Conservation (phyloP, 2,329 filamentous ascomycete genomes). For the Botrytis fabae region DNA sequence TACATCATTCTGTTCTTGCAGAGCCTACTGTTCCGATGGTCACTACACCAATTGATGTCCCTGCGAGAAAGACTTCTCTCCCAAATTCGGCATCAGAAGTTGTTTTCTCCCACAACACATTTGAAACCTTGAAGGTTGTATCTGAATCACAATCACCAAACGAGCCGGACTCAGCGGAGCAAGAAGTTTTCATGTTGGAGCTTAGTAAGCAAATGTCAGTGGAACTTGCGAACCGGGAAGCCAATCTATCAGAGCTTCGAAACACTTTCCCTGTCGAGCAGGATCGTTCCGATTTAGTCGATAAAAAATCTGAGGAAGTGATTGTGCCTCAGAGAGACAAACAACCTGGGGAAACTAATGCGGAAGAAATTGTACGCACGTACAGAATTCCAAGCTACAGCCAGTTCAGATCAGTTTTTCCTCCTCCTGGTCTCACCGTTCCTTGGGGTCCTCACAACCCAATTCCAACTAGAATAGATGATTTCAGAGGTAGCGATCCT, state of each 20-base stretch:
- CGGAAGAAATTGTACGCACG: not conserved
- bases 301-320: not conserved
- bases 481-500: not conserved
- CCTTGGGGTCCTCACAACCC: not conserved
- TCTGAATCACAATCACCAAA: too few relatives aligned
- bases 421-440: not conserved
- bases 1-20: too few relatives aligned
- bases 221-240: not conserved
- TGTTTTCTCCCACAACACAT: not conserved
- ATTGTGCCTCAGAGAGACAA: too few relatives aligned
- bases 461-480: not conserved
- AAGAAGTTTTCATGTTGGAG: not conserved
- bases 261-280: not conserved
- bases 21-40: not conserved
- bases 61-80: too few relatives aligned
- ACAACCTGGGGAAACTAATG: not conserved
- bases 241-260: not conserved
- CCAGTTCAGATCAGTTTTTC: not conserved
- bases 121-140: not conserved
- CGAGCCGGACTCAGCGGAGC: not conserved
- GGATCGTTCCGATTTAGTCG: too few relatives aligned
- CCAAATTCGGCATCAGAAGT: not conserved
- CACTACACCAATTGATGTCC: not conserved
- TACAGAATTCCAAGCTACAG: not conserved
- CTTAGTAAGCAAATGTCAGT: not conserved